phyloP scores from a whole-genome alignment of 2,329 filamentous ascomycete species.

The Pyrenochaeta sp. region DNA sequence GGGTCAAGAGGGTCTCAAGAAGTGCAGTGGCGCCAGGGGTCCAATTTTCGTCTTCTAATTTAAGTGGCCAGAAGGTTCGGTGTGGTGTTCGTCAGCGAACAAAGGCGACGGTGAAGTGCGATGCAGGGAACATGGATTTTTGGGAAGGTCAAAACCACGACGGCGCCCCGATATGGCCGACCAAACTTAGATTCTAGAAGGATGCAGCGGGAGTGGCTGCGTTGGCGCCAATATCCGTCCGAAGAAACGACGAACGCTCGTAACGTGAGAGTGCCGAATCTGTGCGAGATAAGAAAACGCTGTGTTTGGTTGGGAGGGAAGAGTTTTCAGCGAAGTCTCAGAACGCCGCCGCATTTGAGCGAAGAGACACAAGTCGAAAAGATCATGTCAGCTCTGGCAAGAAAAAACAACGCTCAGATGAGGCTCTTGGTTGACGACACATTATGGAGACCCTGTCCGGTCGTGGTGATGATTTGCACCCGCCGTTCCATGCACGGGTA shows the following conservation, averaged over 20 bases:
- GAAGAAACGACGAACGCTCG: constrained; percentile 20
- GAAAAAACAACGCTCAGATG: constrained; percentile 3
- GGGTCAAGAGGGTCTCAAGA: constrained; percentile 19
- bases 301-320: constrained; percentile 15
- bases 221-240: constrained; percentile 24
- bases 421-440: constrained; percentile 31
- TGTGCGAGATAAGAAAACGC: constrained; percentile 13
- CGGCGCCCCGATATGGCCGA: constrained; percentile 20
- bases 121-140: constrained; percentile 25
- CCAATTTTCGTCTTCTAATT: constrained; percentile 32
- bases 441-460: constrained; percentile 21
- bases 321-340: constrained; percentile 9
- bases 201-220: constrained; percentile 38
- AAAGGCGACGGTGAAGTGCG: constrained; percentile 32
- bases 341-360: constrained; percentile 13
- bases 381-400: no score
- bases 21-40: constrained; percentile 22
- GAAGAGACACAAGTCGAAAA: constrained; percentile 8
- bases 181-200: constrained; percentile 22
- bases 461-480: constrained; percentile 32
- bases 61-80: constrained; percentile 44
- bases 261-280: constrained; percentile 17
- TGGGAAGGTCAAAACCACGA: constrained; percentile 28
- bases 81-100: constrained; percentile 32
- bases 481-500: constrained; percentile 25